Percentiles rank a stretch among this genome's conserved stretches.
phyloP scores from a whole-genome alignment of 768 basidiomycete species.

The Auricularia heimuer region DNA sequence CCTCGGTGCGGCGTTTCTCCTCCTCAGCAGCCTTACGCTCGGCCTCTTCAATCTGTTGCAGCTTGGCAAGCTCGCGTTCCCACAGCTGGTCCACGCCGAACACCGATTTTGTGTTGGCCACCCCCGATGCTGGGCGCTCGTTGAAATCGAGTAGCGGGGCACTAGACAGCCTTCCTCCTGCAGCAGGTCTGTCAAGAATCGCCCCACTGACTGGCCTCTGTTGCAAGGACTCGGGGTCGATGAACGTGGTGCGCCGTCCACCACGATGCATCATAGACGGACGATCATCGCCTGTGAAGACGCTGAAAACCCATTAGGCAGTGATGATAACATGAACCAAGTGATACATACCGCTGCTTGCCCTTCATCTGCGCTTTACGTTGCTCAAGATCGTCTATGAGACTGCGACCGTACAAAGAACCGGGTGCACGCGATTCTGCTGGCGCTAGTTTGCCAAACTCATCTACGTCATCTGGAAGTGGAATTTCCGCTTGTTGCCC shows the following conservation, averaged over 20 bases:
- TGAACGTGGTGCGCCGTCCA: conserved; percentile 53
- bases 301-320: conserved; percentile 32
- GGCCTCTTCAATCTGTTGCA: conserved; percentile 62
- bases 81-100: conserved; percentile 92
- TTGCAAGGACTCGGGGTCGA: conserved; percentile 57
- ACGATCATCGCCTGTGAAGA: conserved; percentile 79
- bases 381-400: conserved; percentile 82
- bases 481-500: conserved; percentile 56
- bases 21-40: conserved; percentile 54
- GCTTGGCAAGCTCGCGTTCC: conserved; percentile 78
- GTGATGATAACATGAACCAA: not conserved
- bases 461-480: conserved; percentile 25
- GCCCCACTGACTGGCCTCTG: conserved; percentile 32
- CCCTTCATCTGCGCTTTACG: conserved; percentile 75
- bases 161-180: conserved; percentile 42
- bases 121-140: conserved; percentile 22
- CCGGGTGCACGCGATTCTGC: conserved; percentile 51
- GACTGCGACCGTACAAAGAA: conserved; percentile 75
- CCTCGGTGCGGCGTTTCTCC: conserved; percentile 35
- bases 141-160: conserved; percentile 58
- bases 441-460: conserved; percentile 12
- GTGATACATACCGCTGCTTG: conserved; percentile 60
- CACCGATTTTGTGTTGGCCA: conserved; percentile 57
- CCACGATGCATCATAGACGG: conserved; percentile 89
- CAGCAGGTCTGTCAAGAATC: conserved; percentile 28